These are phyloP conservation scores for Mucor lusitanicus DNA, from an alignment of 371 early-diverging fungal genomes.

Conservation along the genomic window DNA sequence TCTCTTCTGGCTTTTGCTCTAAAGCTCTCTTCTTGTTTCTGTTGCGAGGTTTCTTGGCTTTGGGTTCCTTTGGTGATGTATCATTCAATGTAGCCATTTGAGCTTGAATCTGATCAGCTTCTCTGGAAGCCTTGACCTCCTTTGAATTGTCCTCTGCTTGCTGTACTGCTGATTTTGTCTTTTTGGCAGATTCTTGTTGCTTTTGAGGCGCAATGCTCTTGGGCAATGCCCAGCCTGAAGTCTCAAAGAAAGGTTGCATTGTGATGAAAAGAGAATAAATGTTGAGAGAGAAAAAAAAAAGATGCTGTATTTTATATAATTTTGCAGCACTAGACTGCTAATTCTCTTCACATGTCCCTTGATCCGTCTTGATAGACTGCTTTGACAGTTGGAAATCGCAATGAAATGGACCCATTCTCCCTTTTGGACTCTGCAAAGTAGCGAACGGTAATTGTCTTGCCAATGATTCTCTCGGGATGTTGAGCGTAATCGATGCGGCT, in stretches of 20 bases:
- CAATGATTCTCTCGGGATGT: slow-evolving; percentile 48
- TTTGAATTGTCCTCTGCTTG: slow-evolving; percentile 6
- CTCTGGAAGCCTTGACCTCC: slow-evolving; percentile 16
- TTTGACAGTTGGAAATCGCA: slow-evolving; percentile 64
- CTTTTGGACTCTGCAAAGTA: slow-evolving; percentile 56
- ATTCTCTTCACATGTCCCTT: slow-evolving; percentile 19
- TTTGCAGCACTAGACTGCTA: background rate
- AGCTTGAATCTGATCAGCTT: slow-evolving; percentile 37
- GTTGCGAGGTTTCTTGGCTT: slow-evolving; percentile 8
- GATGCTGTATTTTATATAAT: background rate
- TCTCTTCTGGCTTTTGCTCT: slow-evolving; percentile 9
- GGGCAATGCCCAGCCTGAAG: slow-evolving; percentile 44
- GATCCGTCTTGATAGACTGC: slow-evolving; percentile 50
- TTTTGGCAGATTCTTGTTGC: slow-evolving; percentile 14
- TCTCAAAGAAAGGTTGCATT: slow-evolving; percentile 42
- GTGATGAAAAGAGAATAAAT: background rate
- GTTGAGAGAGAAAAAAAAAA: background rate
- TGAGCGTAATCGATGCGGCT: slow-evolving; percentile 47
- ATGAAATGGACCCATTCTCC: slow-evolving; percentile 33
- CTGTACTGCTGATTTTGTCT: background rate
- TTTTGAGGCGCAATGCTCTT: slow-evolving; percentile 27
- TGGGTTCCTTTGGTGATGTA: slow-evolving; percentile 7
- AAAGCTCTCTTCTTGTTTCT: slow-evolving; percentile 21
- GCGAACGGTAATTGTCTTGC: slow-evolving; percentile 57
- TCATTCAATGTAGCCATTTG: slow-evolving; percentile 26